Conservation (phyloP, 2,329 filamentous ascomycete species). For the Hypoxylon rubiginosum region DNA sequence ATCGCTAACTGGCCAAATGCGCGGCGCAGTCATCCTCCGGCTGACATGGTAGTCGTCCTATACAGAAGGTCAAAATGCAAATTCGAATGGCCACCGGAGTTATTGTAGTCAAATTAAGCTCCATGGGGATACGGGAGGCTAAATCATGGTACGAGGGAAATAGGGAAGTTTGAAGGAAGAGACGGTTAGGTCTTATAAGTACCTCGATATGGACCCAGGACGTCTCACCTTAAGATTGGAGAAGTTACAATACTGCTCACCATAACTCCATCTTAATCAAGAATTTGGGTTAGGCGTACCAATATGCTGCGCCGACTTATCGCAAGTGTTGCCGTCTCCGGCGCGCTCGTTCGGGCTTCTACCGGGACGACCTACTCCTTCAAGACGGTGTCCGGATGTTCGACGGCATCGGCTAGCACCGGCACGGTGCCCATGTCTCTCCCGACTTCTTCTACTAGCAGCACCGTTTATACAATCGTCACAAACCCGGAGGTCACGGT, state of each 20-base stretch:
- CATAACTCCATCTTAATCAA: background rate
- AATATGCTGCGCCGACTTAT: conserved; percentile 35
- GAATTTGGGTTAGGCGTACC: background rate
- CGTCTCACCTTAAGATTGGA: background rate
- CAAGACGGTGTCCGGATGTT: conserved; percentile 31
- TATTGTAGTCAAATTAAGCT: background rate
- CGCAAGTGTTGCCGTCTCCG: conserved; percentile 19
- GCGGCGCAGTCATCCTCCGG: conserved; percentile 13
- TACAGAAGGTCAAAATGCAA: background rate
- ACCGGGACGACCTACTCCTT: conserved; percentile 38
- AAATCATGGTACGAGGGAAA: background rate
- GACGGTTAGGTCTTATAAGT: background rate
- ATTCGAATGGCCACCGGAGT: background rate
- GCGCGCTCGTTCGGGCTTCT: conserved; percentile 30
- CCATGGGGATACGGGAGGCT: background rate
- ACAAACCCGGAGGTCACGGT: conserved; percentile 30
- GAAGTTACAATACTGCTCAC: background rate
- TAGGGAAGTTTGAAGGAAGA: background rate
- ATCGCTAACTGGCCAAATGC: conserved; percentile 18
- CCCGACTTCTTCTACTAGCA: conserved; percentile 30
- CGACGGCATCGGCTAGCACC: conserved; percentile 37
- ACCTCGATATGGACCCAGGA: too few relatives aligned
- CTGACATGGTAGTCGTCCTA: background rate
- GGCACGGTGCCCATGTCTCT: conserved; percentile 39
- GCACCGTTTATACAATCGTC: conserved; percentile 22